Base-by-base conservation (phyloP, 2,329 filamentous ascomycete species). In the Fragosphaeria purpurea region DNA sequence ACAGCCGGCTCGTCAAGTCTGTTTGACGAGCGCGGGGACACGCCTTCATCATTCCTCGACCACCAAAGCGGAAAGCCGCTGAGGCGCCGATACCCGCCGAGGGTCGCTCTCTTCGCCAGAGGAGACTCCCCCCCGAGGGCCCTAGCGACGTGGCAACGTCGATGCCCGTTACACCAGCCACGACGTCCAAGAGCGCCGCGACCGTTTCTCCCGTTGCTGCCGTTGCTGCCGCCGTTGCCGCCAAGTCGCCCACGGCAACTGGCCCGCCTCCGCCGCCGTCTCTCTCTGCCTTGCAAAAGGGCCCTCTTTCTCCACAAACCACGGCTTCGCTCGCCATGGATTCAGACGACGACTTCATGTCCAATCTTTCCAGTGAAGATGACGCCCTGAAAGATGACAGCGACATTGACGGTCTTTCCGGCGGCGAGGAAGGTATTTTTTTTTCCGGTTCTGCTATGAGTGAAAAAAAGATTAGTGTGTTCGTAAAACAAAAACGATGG, bases 331-430 rank as follows among this genome's bases (percentile, higher is more conserved):
- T 72, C 66, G 79, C 73, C 56, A 96, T 96, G 90, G 89, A 95
- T 71, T 96, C 90, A 7, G 91, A 97, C 61, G 89, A 96, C 62
- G 91, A 96, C 54, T 90, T 90, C 67, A 85, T 93, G 78, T 94
- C 86, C 60, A 82, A 83, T 63, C 75, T 83, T 60, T 91, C 87
- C 41, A 95, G 86, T 63, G 84, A 83, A 41, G 82, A 84, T 50
- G 83, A 86, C 57, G 79, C 88, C 53, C 76, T 85, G 66, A 78
- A 85, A 56, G 86, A 89, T 60, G 82, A 86, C 54, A 89, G 86
- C 59, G 89, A 88, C 50, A 87, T 89, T 60, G 83, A 77, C 65
- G 68, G 77, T 67, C 37, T 78, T 55, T 79, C 76, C 1, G 75
- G 64, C 6, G 71, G 62, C 13, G 22, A 22, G 22, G 76, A 78